Conservation (phyloP, 2,329 filamentous ascomycete species). For the Colletotrichum siamense region DNA sequence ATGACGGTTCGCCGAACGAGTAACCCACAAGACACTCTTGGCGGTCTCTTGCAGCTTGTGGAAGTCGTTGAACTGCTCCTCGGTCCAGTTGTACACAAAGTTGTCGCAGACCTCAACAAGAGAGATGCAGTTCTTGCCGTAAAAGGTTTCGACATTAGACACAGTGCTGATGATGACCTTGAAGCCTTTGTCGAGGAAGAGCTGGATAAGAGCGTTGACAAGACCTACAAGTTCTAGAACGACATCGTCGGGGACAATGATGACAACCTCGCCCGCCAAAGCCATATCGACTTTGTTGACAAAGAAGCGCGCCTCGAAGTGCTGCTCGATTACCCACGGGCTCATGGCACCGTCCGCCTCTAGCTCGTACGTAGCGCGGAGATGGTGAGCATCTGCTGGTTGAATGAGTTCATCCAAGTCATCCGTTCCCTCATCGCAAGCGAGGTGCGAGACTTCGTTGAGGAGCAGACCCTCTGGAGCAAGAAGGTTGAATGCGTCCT, state of each 20-base stretch:
- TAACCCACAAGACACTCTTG: constrained; percentile 53
- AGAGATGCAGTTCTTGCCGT: constrained; percentile 44
- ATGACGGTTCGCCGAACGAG: constrained; percentile 44
- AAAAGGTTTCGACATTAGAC: constrained; percentile 19
- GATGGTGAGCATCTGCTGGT: neutral
- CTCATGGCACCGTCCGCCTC: neutral
- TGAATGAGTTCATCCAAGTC: neutral
- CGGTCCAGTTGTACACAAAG: constrained; percentile 43
- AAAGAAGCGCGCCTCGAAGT: constrained; percentile 1
- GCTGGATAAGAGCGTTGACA: neutral
- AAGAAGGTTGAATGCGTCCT: constrained; percentile 28
- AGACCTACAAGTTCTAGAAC: neutral
- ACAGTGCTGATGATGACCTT: neutral
- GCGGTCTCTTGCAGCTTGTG: constrained; percentile 41
- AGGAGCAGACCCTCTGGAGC: constrained; percentile 34
- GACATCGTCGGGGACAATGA: neutral
- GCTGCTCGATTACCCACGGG: neutral
- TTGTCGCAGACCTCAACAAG: constrained; percentile 46
- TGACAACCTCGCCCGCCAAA: neutral
- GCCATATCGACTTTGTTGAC: neutral
- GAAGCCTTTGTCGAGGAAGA: neutral
- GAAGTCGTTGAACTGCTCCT: constrained; percentile 44
- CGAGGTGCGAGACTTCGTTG: constrained; percentile 4
- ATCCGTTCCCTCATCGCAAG: neutral
- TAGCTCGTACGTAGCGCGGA: neutral